Conservation (phyloP, 768 basidiomycete genomes). For the Amanita jacksonii region DNA sequence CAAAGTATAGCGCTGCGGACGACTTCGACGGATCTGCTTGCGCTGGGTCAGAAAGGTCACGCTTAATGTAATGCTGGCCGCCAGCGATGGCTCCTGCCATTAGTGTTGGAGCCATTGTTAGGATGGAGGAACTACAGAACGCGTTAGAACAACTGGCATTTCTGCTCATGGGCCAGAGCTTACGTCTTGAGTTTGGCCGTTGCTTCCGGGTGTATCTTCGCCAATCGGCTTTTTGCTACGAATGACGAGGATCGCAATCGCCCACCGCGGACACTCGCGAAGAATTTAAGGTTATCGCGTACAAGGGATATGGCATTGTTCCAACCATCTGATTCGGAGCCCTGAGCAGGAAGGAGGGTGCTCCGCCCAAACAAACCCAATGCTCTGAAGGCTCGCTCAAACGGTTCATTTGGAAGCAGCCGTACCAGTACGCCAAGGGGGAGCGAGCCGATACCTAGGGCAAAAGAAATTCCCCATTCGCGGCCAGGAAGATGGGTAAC, state of each 20-base stretch:
- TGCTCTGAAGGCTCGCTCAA: slow-evolving; percentile 45
- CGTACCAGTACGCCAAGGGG: slow-evolving; percentile 83
- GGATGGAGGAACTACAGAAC: slow-evolving; percentile 19
- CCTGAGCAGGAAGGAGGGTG: slow-evolving; percentile 49
- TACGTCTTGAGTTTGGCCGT: slow-evolving; percentile 38
- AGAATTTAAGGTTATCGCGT: slow-evolving; percentile 79
- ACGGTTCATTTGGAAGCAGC: slow-evolving; percentile 68
- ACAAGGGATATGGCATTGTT: slow-evolving; percentile 73
- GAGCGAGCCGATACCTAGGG: slow-evolving; percentile 79
- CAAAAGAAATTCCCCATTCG: slow-evolving; percentile 91
- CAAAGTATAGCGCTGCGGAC: slow-evolving; percentile 77
- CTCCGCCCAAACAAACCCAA: slow-evolving; percentile 54
- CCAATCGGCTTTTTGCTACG: slow-evolving; percentile 68
- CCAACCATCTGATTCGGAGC: slow-evolving; percentile 57
- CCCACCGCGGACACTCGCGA: slow-evolving; percentile 80
- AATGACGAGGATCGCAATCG: slow-evolving; percentile 80
- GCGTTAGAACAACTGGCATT: slow-evolving; percentile 8
- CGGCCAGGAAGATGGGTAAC: slow-evolving; percentile 69
- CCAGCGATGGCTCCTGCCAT: slow-evolving; percentile 40
- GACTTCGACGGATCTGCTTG: slow-evolving; percentile 70
- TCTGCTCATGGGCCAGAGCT: slow-evolving; percentile 5
- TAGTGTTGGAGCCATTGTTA: slow-evolving; percentile 46
- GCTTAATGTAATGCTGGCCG: slow-evolving; percentile 60
- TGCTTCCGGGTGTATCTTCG: slow-evolving; percentile 33
- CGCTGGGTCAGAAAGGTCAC: slow-evolving; percentile 63